phyloP scores from a whole-genome alignment of 1,284 basidiomycete species.

The Marasmius oreades region DNA sequence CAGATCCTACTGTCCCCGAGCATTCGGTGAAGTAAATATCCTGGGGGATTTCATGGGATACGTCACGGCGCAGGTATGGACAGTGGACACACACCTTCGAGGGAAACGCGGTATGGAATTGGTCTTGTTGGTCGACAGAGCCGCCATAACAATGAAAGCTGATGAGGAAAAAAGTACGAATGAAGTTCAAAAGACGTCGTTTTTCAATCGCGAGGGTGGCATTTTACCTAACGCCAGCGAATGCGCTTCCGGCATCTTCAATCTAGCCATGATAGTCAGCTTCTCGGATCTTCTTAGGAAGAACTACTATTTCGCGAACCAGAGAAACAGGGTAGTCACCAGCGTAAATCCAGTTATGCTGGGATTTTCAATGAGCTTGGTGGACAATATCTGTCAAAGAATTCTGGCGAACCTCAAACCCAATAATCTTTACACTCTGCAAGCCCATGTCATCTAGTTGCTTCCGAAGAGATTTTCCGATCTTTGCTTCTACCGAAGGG shows the following conservation, averaged over 20 bases:
- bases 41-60: neutral
- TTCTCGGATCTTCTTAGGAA: neutral
- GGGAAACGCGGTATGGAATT: conserved; percentile 27
- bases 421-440: conserved; percentile 28
- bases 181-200: too few relatives aligned
- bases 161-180: neutral
- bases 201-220: too few relatives aligned
- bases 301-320: neutral
- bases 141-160: conserved; percentile 35
- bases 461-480: conserved; percentile 28
- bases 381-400: neutral
- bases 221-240: conserved; percentile 30
- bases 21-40: conserved; percentile 22
- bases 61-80: neutral
- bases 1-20: conserved; percentile 28
- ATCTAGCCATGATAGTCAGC: conserved; percentile 14
- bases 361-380: neutral
- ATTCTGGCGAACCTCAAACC: conserved; percentile 19
- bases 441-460: conserved; percentile 31
- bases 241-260: conserved; percentile 25
- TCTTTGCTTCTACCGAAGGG: conserved; percentile 22
- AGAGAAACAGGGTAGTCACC: conserved; percentile 26
- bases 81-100: conserved; percentile 20
- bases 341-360: conserved; percentile 33
- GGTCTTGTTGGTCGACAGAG: conserved; percentile 19